phyloP scores from a whole-genome alignment of 805 yeast species.

The Saturnispora halmiae region DNA sequence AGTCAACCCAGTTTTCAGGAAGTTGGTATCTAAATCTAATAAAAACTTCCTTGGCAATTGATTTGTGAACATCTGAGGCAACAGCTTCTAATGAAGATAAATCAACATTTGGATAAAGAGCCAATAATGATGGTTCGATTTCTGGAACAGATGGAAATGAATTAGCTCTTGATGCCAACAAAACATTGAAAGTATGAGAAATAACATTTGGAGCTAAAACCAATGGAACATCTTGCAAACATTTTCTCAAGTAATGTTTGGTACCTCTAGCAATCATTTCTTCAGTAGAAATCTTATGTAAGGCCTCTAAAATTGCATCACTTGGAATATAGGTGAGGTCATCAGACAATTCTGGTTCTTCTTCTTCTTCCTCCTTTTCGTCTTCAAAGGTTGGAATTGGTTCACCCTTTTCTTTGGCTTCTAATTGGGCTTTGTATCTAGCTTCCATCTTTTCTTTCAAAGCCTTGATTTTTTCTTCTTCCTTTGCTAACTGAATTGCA shows the following conservation, averaged over 20 bases:
- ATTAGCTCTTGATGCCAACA: constrained; percentile 47
- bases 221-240: constrained; percentile 39
- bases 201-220: constrained; percentile 51
- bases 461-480: constrained; percentile 22
- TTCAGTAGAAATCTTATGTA: constrained; percentile 38
- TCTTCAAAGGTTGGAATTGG: constrained; percentile 18
- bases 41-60: constrained; percentile 44
- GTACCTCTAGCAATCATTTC: constrained; percentile 77
- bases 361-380: constrained; percentile 27
- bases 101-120: constrained; percentile 35
- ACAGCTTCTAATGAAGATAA: constrained; percentile 36
- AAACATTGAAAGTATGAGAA: constrained; percentile 61
- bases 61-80: constrained; percentile 34
- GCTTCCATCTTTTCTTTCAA: constrained; percentile 28
- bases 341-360: constrained; percentile 25
- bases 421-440: constrained; percentile 16
- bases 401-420: constrained; percentile 16
- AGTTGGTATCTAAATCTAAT: constrained; percentile 57
- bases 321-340: constrained; percentile 36
- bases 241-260: constrained; percentile 60
- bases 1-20: constrained; percentile 38
- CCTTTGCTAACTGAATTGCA: constrained; percentile 21
- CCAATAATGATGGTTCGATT: constrained; percentile 34
- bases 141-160: constrained; percentile 31
- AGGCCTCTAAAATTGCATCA: constrained; percentile 36